A percentile compares a stretch with the other conserved stretches of the same genome.
Evolutionary conservation across 2,329 filamentous ascomycete species (phyloP).

Genomic region (Macroventuria anomochaeta): DNA sequence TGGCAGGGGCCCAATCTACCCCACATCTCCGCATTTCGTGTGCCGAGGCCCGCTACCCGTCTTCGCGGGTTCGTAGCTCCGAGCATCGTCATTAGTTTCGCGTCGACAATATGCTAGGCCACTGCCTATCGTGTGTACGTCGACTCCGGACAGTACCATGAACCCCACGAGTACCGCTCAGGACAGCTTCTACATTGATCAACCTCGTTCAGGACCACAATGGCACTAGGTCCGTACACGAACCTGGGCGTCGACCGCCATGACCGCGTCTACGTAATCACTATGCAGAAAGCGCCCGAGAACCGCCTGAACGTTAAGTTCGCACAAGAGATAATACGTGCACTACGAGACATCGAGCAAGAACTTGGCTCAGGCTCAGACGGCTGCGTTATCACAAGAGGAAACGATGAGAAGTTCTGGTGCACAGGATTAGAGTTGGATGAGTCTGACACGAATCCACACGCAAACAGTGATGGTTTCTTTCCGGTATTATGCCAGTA

Average conservation of each 20-base stretch:
- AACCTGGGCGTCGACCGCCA: conserved; percentile 56
- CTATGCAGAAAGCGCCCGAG: conserved; percentile 61
- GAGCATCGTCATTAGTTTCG: background rate
- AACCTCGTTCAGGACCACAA: conserved; percentile 12
- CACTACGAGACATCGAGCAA: conserved; percentile 56
- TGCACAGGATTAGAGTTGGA: conserved; percentile 60
- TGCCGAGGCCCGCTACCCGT: conserved; percentile 26
- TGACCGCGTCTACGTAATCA: conserved; percentile 60
- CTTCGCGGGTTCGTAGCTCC: background rate
- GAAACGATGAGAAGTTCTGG: conserved; percentile 60
- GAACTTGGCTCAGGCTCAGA: conserved; percentile 56
- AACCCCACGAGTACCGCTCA: background rate
- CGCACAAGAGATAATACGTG: conserved; percentile 61
- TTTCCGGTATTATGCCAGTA: conserved; percentile 50
- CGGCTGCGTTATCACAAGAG: conserved; percentile 61
- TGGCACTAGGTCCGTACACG: conserved; percentile 44
- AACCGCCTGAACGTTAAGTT: conserved; percentile 60
- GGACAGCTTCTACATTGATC: background rate
- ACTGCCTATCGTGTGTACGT: background rate
- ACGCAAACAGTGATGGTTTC: conserved; percentile 64
- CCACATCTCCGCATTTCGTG: conserved; percentile 30
- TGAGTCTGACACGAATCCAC: conserved; percentile 57
- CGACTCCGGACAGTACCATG: background rate
- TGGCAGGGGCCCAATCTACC: conserved; percentile 13
- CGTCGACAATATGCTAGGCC: background rate